These are phyloP conservation scores for Hericium erinaceus DNA, from an alignment of 768 basidiomycete genomes.

Conservation along the genomic window DNA sequence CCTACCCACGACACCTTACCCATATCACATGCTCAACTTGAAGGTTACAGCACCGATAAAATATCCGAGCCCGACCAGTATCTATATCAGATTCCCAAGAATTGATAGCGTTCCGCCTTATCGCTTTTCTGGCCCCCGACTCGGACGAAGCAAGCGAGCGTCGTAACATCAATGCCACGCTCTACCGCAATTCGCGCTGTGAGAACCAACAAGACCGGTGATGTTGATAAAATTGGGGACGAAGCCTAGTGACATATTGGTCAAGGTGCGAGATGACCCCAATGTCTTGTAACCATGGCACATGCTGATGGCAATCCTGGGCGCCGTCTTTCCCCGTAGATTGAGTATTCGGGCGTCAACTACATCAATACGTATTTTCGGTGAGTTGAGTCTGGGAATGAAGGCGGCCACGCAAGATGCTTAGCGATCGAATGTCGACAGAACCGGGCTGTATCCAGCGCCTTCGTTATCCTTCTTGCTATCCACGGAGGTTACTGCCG, in stretches of 20 bases:
- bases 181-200: slow-evolving; percentile 63
- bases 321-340: slow-evolving; percentile 25
- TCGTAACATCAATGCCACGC: slow-evolving; percentile 13
- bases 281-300: too few species aligned
- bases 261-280: slow-evolving; percentile 26
- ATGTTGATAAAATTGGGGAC: slow-evolving; percentile 67
- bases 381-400: slow-evolving; percentile 21
- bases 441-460: slow-evolving; percentile 55
- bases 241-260: slow-evolving; percentile 47
- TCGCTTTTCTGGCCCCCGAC: too few species aligned
- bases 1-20: too few species aligned
- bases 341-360: slow-evolving; percentile 75
- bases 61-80: too few species aligned
- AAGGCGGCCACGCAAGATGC: background rate
- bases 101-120: too few species aligned
- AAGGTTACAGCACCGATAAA: too few species aligned
- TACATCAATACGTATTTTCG: slow-evolving; percentile 82
- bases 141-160: too few species aligned
- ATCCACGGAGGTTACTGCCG: slow-evolving; percentile 75
- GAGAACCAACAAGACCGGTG: slow-evolving; percentile 65
- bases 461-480: slow-evolving; percentile 53
- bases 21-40: too few species aligned
- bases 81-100: too few species aligned
- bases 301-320: too few species aligned
- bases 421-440: slow-evolving; percentile 13